Conservation (phyloP, 1,284 basidiomycete genomes). For the Cryptococcus sp. region DNA sequence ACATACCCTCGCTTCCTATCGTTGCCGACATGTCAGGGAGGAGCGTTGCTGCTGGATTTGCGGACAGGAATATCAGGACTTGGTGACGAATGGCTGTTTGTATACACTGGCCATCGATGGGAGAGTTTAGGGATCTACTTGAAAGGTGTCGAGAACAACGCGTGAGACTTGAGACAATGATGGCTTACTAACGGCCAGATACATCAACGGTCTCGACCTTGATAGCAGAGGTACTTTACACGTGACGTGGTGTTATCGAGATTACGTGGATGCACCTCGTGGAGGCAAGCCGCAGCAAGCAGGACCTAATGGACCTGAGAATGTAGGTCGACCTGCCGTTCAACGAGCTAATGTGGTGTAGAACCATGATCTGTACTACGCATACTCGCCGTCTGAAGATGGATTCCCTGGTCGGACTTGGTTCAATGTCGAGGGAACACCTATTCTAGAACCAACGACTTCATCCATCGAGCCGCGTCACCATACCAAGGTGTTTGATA, state of each 20-base stretch:
- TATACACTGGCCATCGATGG: conserved; percentile 46
- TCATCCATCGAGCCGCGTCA: not conserved
- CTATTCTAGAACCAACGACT: not conserved
- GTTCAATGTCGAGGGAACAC: conserved; percentile 40
- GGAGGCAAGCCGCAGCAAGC: conserved; percentile 45
- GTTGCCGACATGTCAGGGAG: conserved; percentile 30
- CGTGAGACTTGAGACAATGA: not conserved
- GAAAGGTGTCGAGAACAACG: conserved; percentile 29
- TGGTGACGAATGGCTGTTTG: conserved; percentile 52
- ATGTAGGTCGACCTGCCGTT: conserved; percentile 30
- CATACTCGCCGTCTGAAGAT: conserved; percentile 44
- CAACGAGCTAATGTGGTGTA: conserved; percentile 10
- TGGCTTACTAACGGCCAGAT: conserved; percentile 23
- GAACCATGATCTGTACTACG: conserved; percentile 53
- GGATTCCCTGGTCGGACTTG: conserved; percentile 48
- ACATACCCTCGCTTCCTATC: conserved; percentile 51
- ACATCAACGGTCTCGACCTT: conserved; percentile 53
- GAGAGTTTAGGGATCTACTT: conserved; percentile 46
- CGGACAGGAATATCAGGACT: conserved; percentile 50
- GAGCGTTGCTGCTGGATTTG: conserved; percentile 45
- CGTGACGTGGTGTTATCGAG: conserved; percentile 51
- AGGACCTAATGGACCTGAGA: conserved; percentile 53
- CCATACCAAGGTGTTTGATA: not conserved
- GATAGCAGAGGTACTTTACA: conserved; percentile 43
- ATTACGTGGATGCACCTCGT: conserved; percentile 37